phyloP scores from a whole-genome alignment of 345 rosid species.

The Eucalyptus curtisii region DNA sequence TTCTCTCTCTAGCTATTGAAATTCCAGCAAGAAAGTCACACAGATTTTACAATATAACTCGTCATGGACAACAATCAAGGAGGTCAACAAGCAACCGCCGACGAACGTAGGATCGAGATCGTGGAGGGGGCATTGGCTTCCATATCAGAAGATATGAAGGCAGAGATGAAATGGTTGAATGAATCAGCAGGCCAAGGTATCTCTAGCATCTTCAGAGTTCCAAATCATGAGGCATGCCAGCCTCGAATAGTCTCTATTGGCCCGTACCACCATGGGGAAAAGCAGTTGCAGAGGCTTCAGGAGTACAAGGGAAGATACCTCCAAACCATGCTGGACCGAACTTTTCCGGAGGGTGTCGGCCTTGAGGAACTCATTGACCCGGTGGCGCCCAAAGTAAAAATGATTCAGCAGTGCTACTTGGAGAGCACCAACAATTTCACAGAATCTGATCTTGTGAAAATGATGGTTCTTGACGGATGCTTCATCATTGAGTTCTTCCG shows the following conservation, averaged over 20 bases:
- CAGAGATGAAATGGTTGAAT: background rate
- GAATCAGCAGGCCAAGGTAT: fast-evolving
- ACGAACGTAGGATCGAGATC: background rate
- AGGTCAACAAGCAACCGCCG: background rate
- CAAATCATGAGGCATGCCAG: background rate
- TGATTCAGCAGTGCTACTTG: background rate
- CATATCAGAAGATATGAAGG: background rate
- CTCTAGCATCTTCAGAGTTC: background rate
- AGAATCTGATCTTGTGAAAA: background rate
- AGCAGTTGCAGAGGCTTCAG: background rate
- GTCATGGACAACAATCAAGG: background rate
- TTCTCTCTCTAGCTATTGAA: background rate
- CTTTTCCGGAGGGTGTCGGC: fast-evolving
- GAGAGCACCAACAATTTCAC: background rate
- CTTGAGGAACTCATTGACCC: background rate
- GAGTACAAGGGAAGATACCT: background rate
- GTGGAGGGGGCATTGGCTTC: background rate
- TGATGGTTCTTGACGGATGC: background rate
- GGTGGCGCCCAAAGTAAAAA: background rate
- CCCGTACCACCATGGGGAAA: background rate
- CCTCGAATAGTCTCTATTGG: background rate
- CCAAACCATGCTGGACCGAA: background rate
- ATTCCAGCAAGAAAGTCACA: background rate
- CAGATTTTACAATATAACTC: background rate
- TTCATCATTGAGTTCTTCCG: background rate